Conservation (phyloP, 805 yeast species). For the Ogataea sp. region DNA sequence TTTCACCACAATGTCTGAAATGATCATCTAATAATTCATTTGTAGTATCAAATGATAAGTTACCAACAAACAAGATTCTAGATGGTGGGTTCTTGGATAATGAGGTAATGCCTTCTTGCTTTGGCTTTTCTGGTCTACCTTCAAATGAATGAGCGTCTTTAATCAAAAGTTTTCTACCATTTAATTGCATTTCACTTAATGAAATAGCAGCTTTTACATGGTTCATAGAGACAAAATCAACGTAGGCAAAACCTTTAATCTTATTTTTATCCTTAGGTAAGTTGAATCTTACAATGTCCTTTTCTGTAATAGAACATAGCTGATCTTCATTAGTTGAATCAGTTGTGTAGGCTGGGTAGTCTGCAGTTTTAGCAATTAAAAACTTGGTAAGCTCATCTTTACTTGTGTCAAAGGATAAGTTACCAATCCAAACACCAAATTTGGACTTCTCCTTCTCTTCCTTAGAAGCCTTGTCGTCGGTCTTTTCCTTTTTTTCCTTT, state of each 20-base stretch:
- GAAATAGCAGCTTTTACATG: conserved; percentile 57
- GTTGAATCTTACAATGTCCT: conserved; percentile 67
- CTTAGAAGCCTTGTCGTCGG: conserved; percentile 4
- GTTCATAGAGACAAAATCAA: conserved; percentile 60
- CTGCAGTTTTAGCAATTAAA: conserved; percentile 49
- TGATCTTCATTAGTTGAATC: conserved; percentile 18
- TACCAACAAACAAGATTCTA: conserved; percentile 85
- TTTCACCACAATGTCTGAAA: conserved; percentile 88
- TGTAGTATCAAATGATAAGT: conserved; percentile 86
- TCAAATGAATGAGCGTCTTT: conserved; percentile 75
- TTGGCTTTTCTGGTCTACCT: conserved; percentile 70
- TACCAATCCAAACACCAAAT: conserved; percentile 92
- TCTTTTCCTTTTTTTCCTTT: conserved; percentile 6
- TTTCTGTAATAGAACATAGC: conserved; percentile 34
- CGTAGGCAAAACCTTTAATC: conserved; percentile 83
- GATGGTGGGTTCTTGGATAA: conserved; percentile 79
- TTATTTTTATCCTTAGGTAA: conserved; percentile 67
- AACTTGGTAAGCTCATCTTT: conserved; percentile 66
- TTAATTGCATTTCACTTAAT: conserved; percentile 63
- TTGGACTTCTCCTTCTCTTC: conserved; percentile 32
- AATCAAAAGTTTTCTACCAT: conserved; percentile 80
- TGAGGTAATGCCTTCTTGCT: conserved; percentile 22
- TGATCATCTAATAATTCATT: conserved; percentile 70
- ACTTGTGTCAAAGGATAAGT: conserved; percentile 76
- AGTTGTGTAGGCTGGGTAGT: conserved; percentile 19